Evolutionary conservation across 78 protist species (phyloP).

Genomic region (Guillardia theta): DNA sequence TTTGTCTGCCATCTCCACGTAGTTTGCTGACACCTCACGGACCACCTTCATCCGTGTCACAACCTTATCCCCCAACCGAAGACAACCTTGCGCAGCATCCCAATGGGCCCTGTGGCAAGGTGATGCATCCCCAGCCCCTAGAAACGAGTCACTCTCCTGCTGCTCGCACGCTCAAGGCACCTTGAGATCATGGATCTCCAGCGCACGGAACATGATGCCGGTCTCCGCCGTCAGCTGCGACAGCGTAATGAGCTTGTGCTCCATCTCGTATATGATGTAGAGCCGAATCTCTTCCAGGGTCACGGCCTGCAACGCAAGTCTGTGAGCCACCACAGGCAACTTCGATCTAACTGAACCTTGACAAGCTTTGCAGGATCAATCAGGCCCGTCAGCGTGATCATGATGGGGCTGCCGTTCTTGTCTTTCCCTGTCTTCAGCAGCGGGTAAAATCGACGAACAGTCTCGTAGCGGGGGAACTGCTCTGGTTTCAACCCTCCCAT

Average conservation of each 20-base stretch:
- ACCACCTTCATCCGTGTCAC: neutral
- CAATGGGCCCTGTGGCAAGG: neutral
- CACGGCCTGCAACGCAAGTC: neutral
- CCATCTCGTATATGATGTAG: slow-evolving; percentile 17
- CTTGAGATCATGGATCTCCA: neutral
- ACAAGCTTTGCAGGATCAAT: neutral
- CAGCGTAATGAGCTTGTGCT: neutral
- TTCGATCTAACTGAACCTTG: neutral
- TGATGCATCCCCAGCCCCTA: slow-evolving; percentile 4
- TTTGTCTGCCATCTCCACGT: neutral
- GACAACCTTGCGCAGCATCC: neutral
- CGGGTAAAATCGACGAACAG: slow-evolving; percentile 6
- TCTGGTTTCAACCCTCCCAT: neutral
- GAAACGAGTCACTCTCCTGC: neutral
- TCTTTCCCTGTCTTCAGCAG: neutral
- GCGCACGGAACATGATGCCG: neutral
- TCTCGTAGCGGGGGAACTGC: slow-evolving; percentile 11
- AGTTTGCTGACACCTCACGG: neutral
- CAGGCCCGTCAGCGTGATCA: slow-evolving; percentile 14
- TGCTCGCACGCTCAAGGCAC: neutral
- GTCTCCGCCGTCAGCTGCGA: neutral
- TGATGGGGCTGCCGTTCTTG: neutral
- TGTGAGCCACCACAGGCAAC: neutral
- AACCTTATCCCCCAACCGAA: neutral
- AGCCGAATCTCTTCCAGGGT: slow-evolving; percentile 11